phyloP scores from a whole-genome alignment of 1,139 yeast species.

The Sugiyamaella japonica region DNA sequence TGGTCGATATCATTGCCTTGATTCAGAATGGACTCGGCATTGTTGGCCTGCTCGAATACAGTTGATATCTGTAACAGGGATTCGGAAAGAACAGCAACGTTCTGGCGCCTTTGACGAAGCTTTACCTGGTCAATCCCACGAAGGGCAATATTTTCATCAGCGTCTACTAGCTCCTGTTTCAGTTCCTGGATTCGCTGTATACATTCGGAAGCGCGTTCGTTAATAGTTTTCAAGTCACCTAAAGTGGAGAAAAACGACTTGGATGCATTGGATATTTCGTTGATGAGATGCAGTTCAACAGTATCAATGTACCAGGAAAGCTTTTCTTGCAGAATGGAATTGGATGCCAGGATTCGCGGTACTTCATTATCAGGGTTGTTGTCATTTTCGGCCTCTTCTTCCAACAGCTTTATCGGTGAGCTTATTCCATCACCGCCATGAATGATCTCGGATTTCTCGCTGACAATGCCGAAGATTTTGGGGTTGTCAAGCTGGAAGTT shows the following conservation, averaged over 20 bases:
- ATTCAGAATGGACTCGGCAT: constrained; percentile 30
- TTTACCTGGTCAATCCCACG: constrained; percentile 56
- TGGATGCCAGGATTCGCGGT: constrained; percentile 43
- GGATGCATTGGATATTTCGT: constrained; percentile 82
- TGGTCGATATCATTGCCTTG: constrained; percentile 34
- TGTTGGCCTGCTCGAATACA: constrained; percentile 21
- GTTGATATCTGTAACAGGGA: constrained; percentile 56
- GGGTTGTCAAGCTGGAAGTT: constrained; percentile 88
- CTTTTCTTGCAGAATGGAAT: constrained; percentile 71
- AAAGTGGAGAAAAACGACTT: constrained; percentile 81
- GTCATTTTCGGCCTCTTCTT: constrained; percentile 18
- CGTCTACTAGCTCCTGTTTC: constrained; percentile 35
- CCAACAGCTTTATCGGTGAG: constrained; percentile 6
- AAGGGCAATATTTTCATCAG: constrained; percentile 54
- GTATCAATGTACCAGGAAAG: constrained; percentile 80
- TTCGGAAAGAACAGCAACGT: constrained; percentile 63
- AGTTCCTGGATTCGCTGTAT: constrained; percentile 52
- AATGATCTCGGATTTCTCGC: constrained; percentile 52
- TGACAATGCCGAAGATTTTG: constrained; percentile 71
- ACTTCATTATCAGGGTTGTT: constrained; percentile 25
- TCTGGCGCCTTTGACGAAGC: constrained; percentile 54
- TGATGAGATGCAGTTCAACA: constrained; percentile 76
- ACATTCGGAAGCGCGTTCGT: constrained; percentile 55
- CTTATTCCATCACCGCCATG: constrained; percentile 6
- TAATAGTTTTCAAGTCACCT: constrained; percentile 69